These are phyloP conservation scores for Magnusiomyces suaveolens DNA, from an alignment of 1,139 yeast species.

Conservation along the genomic window DNA sequence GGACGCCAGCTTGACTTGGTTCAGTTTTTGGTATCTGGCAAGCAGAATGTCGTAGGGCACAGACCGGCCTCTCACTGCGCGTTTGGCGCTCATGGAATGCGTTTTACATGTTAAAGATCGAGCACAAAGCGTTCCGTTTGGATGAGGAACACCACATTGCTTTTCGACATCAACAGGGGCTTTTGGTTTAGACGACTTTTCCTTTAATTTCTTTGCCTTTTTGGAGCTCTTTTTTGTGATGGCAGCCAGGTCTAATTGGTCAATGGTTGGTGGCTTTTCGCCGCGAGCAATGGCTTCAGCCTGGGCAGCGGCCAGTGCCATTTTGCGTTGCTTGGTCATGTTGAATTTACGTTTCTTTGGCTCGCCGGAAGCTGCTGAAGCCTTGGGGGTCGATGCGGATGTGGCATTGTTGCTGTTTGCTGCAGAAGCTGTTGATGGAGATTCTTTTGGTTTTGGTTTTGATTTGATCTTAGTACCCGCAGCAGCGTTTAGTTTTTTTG, in stretches of 20 bases:
- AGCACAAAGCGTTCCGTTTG: constrained; percentile 91
- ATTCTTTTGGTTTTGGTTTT: too few species aligned
- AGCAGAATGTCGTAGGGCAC: constrained; percentile 83
- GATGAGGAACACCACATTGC: constrained; percentile 92
- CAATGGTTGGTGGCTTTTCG: constrained; percentile 14
- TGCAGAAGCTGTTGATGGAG: neutral
- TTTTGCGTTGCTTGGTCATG: constrained; percentile 13
- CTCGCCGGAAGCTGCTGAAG: neutral
- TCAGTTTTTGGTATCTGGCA: constrained; percentile 83
- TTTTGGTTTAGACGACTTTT: constrained; percentile 46
- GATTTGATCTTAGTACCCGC: too few species aligned
- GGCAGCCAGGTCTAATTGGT: constrained; percentile 9
- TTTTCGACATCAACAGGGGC: constrained; percentile 90
- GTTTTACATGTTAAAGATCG: constrained; percentile 92
- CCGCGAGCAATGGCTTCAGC: constrained; percentile 15
- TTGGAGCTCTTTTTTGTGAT: constrained; percentile 14
- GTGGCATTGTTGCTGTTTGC: neutral
- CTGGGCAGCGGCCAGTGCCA: constrained; percentile 14
- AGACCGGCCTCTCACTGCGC: constrained; percentile 86
- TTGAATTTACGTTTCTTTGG: constrained; percentile 10
- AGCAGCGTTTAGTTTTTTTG: too few species aligned
- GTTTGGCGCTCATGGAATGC: constrained; percentile 94
- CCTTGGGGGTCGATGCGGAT: neutral
- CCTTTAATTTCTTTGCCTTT: constrained; percentile 22
- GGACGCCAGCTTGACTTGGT: constrained; percentile 62